Percentiles rank a stretch among this genome's conserved stretches.
Conservation (phyloP, 1,139 yeast species). For the Blastobotrys aristatus region DNA sequence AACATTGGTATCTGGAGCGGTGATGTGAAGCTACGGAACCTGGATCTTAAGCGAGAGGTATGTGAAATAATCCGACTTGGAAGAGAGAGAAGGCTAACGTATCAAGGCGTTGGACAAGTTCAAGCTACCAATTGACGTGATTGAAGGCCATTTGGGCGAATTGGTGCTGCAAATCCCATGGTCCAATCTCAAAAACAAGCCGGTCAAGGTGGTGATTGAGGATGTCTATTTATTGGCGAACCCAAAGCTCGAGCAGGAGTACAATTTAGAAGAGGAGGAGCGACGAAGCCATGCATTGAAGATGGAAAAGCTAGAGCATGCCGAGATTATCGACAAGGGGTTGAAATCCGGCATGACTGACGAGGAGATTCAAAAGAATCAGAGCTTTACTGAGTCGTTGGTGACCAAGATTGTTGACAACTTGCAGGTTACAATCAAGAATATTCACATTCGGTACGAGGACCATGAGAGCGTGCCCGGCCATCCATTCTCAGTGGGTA, state of each 20-base stretch:
- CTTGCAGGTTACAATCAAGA: conserved; percentile 85
- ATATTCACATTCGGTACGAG: conserved; percentile 88
- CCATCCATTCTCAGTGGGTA: conserved; percentile 75
- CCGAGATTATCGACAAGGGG: conserved; percentile 51
- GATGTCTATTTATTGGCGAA: conserved; percentile 80
- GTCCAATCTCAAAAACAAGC: conserved; percentile 90
- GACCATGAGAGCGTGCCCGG: conserved; percentile 50
- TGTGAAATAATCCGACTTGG: conserved; percentile 14
- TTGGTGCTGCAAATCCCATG: conserved; percentile 91
- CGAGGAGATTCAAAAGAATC: conserved; percentile 53
- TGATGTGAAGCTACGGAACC: conserved; percentile 78
- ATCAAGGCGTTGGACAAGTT: conserved; percentile 69
- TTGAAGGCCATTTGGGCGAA: conserved; percentile 86
- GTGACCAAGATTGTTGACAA: conserved; percentile 90
- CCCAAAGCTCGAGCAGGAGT: conserved; percentile 51
- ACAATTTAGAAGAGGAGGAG: conserved; percentile 62
- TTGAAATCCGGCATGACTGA: conserved; percentile 30
- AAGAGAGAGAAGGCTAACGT: neutral
- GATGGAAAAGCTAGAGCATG: conserved; percentile 58
- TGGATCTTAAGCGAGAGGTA: conserved; percentile 66
- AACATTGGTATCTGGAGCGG: conserved; percentile 98
- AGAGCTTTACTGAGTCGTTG: conserved; percentile 80
- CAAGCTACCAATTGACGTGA: conserved; percentile 81
- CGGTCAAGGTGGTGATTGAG: conserved; percentile 85
- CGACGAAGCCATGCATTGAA: conserved; percentile 63